Conservation (phyloP, 2,329 filamentous ascomycete genomes). For the Neopestalotiopsis clavispora region DNA sequence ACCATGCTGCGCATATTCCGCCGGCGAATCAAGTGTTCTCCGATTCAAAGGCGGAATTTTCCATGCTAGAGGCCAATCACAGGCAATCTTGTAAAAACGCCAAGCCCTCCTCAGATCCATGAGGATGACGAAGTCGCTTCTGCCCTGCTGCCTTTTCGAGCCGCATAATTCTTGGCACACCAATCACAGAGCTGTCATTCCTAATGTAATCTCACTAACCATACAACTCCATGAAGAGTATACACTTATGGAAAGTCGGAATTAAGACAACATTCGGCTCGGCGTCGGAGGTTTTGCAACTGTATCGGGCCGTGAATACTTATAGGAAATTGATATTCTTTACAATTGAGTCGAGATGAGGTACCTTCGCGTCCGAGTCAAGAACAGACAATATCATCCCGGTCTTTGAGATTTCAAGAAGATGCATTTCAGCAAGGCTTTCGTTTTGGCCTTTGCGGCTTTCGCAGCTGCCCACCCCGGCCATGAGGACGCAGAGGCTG, state of each 20-base stretch:
- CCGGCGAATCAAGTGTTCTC: background rate
- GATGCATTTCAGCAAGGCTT: constrained; percentile 8
- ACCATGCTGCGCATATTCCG: background rate
- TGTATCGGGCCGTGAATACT: background rate
- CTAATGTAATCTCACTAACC: background rate
- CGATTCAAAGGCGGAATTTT: background rate
- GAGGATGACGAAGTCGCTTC: background rate
- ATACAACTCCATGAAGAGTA: background rate
- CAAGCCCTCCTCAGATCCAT: background rate
- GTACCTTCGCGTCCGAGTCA: background rate
- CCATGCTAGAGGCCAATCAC: background rate
- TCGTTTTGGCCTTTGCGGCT: constrained; percentile 8
- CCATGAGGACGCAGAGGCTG: constrained; percentile 6
- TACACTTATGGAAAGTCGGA: background rate
- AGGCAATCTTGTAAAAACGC: background rate
- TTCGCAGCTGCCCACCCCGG: constrained; percentile 12
- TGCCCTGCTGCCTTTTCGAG: background rate
- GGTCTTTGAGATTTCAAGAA: background rate
- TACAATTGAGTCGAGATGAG: background rate
- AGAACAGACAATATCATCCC: background rate
- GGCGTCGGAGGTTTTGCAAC: background rate
- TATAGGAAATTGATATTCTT: background rate
- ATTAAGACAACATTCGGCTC: background rate
- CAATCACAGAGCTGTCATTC: background rate
- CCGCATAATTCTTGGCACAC: background rate